Conservation (phyloP, 2,329 filamentous ascomycete genomes). For the Zarea fungicola region DNA sequence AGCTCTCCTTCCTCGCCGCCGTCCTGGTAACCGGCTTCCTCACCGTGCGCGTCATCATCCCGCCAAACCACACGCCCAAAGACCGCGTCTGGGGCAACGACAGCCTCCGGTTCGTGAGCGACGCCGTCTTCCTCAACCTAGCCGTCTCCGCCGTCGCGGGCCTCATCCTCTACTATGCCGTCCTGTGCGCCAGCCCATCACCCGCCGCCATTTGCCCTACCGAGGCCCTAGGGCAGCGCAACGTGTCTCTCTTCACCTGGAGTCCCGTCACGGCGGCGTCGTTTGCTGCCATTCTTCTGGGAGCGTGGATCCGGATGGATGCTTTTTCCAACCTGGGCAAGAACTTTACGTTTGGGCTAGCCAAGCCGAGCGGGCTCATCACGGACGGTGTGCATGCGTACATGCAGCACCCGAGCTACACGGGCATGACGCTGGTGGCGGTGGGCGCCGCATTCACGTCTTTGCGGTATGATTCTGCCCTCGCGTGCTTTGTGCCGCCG, state of each 20-base stretch:
- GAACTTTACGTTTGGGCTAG: slow-evolving; percentile 50
- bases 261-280: not conserved
- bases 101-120: not conserved
- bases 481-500: not conserved
- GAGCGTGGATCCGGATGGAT: slow-evolving; percentile 26
- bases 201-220: not conserved
- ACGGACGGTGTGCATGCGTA: slow-evolving; percentile 44
- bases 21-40: not conserved
- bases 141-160: not conserved
- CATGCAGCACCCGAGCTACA: slow-evolving; percentile 50
- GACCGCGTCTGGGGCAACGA: slow-evolving; percentile 6
- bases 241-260: slow-evolving; percentile 1
- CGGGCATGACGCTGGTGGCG: slow-evolving; percentile 33
- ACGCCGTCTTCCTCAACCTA: not conserved
- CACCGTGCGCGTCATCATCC: not conserved
- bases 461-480: slow-evolving; percentile 19
- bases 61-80: slow-evolving; percentile 6
- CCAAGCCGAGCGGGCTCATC: slow-evolving; percentile 38
- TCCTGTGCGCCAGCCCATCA: not conserved
- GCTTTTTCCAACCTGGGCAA: slow-evolving; percentile 42
- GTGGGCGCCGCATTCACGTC: slow-evolving; percentile 28
- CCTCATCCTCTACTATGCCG: not conserved
- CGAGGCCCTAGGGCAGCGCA: not conserved
- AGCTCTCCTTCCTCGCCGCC: not conserved
- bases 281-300: slow-evolving; percentile 20